phyloP scores from a whole-genome alignment of 139 green algal species.

The Chlorokybus atmophyticus region DNA sequence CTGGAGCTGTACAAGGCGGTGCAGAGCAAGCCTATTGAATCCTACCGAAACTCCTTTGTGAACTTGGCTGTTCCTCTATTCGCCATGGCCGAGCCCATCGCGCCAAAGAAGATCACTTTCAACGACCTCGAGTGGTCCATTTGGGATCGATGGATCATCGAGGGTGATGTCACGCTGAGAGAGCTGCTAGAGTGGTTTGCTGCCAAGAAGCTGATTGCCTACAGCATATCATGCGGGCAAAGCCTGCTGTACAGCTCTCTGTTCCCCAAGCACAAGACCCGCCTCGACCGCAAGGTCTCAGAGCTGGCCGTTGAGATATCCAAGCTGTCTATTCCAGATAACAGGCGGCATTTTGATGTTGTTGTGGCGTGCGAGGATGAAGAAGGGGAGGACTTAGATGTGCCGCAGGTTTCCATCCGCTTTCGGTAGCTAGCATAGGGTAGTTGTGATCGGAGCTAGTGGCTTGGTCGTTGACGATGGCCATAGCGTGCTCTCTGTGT shows the following conservation, averaged over 20 bases:
- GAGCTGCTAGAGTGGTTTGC: constrained; percentile 88
- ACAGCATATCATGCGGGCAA: constrained; percentile 83
- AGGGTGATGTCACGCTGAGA: constrained; percentile 86
- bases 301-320: constrained; percentile 58
- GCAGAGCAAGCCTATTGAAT: constrained; percentile 53
- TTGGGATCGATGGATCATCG: constrained; percentile 91
- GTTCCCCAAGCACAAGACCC: constrained; percentile 92
- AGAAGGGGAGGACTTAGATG: constrained; percentile 68
- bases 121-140: constrained; percentile 76
- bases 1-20: constrained; percentile 94
- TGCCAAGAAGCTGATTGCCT: constrained; percentile 61
- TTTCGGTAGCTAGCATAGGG: too few species aligned
- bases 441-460: too few species aligned
- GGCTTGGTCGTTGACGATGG: too few species aligned
- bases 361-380: constrained; percentile 97
- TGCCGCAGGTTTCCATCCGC: constrained; percentile 62
- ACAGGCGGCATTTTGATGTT: constrained; percentile 84
- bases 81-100: constrained; percentile 85
- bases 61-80: constrained; percentile 96
- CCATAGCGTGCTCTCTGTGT: too few species aligned
- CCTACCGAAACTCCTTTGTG: constrained; percentile 93
- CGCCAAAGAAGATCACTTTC: constrained; percentile 55
- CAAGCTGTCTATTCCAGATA: constrained; percentile 68
- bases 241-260: constrained; percentile 95
- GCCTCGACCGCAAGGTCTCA: constrained; percentile 63